Percentiles rank a stretch among this genome's conserved stretches.
Conservation (phyloP, 805 yeast genomes). For the Lipomyces japonicus region DNA sequence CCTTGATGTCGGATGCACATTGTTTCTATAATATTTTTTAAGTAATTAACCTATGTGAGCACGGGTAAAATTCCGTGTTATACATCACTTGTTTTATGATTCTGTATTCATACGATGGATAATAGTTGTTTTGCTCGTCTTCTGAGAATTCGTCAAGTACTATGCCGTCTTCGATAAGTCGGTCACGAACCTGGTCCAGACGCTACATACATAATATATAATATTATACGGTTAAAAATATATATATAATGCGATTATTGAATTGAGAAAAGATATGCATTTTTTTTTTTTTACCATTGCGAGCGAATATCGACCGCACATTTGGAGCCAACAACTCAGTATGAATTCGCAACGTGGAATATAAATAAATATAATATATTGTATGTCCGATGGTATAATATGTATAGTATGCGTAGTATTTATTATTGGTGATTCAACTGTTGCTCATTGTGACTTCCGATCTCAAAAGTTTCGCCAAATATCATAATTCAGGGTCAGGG, state of each 20-base stretch:
- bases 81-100: constrained; percentile 13
- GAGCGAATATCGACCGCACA: constrained; percentile 64
- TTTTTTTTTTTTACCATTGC: constrained; percentile 40
- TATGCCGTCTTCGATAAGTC: constrained; percentile 28
- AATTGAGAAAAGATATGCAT: background rate
- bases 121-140: constrained; percentile 27
- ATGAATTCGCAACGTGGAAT: too few relatives aligned
- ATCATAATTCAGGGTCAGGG: too few relatives aligned
- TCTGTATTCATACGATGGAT: constrained; percentile 42
- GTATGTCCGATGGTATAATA: background rate
- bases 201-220: constrained; percentile 9
- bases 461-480: background rate
- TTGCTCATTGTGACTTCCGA: background rate
- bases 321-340: constrained; percentile 30
- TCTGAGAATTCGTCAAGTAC: constrained; percentile 33
- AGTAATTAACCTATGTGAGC: background rate
- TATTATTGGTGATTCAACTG: too few relatives aligned
- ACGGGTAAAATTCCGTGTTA: background rate
- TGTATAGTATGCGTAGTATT: too few relatives aligned
- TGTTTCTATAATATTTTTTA: constrained; percentile 4
- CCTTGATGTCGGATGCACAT: constrained; percentile 19
- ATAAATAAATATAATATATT: too few relatives aligned
- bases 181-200: constrained; percentile 23
- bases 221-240: background rate
- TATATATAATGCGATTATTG: background rate